Conservation (phyloP, 139 green algal species). For the Medakamo hakoo region DNA sequence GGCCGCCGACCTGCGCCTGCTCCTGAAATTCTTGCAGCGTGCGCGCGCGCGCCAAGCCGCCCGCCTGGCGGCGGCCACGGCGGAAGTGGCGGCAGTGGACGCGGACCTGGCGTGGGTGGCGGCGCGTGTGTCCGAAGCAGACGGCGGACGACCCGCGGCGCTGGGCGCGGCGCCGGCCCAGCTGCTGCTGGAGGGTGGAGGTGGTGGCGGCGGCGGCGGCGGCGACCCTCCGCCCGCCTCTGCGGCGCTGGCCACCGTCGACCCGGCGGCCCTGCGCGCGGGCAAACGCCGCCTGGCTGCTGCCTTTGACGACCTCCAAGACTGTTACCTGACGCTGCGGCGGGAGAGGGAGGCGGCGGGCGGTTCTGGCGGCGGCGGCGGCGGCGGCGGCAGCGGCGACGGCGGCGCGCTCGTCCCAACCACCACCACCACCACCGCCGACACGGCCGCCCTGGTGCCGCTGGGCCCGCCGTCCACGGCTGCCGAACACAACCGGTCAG, state of each 20-base stretch:
- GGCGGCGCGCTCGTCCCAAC: neutral
- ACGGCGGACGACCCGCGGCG: neutral
- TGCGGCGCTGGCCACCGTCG: neutral
- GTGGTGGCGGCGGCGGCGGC: neutral
- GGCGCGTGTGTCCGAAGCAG: neutral
- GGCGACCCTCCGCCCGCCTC: constrained; percentile 1
- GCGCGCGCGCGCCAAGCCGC: neutral
- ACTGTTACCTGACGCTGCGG: constrained; percentile 38
- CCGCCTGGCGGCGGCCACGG: constrained; percentile 20
- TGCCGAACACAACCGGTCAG: too few species aligned
- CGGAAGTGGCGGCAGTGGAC: constrained; percentile 25
- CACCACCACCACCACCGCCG: neutral
- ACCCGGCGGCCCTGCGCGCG: constrained; percentile 1
- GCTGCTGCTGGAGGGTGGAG: constrained; percentile 5
- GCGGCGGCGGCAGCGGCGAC: neutral
- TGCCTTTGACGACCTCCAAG: constrained; percentile 55
- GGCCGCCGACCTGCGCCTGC: constrained; percentile 36
- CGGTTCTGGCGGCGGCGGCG: constrained; percentile 3
- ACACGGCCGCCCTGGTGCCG: neutral
- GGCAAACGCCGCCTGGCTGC: constrained; percentile 37
- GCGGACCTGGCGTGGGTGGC: constrained; percentile 25
- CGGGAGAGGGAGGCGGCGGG: neutral
- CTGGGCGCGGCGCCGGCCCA: neutral
- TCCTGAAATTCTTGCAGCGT: constrained; percentile 61
- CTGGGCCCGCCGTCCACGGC: neutral